Evolutionary conservation across 2,329 filamentous ascomycete genomes (phyloP), one percentile per base, ranked within the genome.

Genomic region (Mycosphaerelloides madeirae): DNA sequence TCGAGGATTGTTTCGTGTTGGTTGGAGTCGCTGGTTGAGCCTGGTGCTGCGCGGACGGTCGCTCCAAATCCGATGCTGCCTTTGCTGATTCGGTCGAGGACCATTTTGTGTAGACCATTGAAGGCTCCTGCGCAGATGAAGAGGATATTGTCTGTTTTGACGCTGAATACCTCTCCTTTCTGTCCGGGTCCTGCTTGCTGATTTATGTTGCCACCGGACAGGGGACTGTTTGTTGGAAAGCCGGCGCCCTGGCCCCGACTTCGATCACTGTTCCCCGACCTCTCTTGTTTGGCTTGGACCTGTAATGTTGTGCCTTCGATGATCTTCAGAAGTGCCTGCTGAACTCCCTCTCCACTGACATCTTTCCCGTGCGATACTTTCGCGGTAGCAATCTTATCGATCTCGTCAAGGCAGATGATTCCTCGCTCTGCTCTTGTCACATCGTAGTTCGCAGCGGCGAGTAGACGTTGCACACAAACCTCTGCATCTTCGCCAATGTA

Each of bases 401-500:
- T 88, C 68, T 98, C 93, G 57, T 98, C 93, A 15, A 98, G 75
- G 44, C 95, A 93, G 36, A 98, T 88, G 44, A 98, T 97, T 4
- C 93, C 93, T 41, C 87, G 80, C 63, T 98, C 91, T 6, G 89
- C 84, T 43, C 84, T 81, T 46, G 82, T 81, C 20, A 93, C 80
- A 56, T 95, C 86, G 65, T 95, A 95, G 64, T 94, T 91, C 7
- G 91, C 83, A 47, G 94, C 89, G 43, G 94, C 86, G 8, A 98
- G 75, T 19, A 98, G 75, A 34, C 93, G 79, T 61, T 96, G 88
- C 31, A 98, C 88, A 58, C 91, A 96, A 1, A 87, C 84, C 63
- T 98, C 93, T n/a, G 91, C 91, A 63, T 98, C 93, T 62, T 97
- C 91, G 22, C 93, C 93, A 55, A 98, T 96, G 59, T 98, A 98